Evolutionary conservation across 2,329 filamentous ascomycete species (phyloP), one percentile per base, ranked within the genome.

Genomic region (Mycosphaerella arachidis): DNA sequence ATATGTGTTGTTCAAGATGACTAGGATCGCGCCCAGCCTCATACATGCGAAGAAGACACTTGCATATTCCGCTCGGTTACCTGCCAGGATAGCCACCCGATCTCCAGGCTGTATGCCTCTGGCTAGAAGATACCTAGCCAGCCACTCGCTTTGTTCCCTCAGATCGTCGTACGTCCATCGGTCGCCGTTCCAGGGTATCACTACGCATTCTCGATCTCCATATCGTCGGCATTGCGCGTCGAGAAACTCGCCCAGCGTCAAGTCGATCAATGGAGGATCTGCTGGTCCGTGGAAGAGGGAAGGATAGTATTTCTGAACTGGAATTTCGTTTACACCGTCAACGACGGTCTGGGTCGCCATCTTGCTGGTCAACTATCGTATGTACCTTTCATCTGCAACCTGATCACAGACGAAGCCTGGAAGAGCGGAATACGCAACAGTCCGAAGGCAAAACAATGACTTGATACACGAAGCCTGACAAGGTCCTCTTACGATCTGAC

Each of bases 1-100:
- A 71, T 92, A 92, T 0, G 89, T 92, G 75, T 91, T 92, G 76
- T 92, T 92, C 65, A 92, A 77, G 48, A 92, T 90, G 30, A 92
- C 89, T 55, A 92, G 78, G 37, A 78, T 74, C 1, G 75, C 75
- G 2, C 77, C 77, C 12, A 79, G 66, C 51, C 75, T 70, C 45
- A 86, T 85, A 10, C 85, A 86, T 3, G 87, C 88, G 66, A 91
- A 91, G 78, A 91, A 90, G 16, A 91, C 81, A 2, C 87, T 82
- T 50, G 75, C 74, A 31, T 89, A 83, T 65, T 83, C 79, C 62
- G 83, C 80, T 64, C 81, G 82, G 63, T 84, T 83, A 4, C 82
- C 78, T 64, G 88, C 88, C 86, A 91, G 90, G 65, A 92, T 86
- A 31, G 85, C 89, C 30, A 92, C 81, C 13, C 88, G 81, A 71